A percentile compares a stretch with the other conserved stretches of the same genome.
Conservation (phyloP, 2,329 filamentous ascomycete species). For the Hypoxylon sp. region DNA sequence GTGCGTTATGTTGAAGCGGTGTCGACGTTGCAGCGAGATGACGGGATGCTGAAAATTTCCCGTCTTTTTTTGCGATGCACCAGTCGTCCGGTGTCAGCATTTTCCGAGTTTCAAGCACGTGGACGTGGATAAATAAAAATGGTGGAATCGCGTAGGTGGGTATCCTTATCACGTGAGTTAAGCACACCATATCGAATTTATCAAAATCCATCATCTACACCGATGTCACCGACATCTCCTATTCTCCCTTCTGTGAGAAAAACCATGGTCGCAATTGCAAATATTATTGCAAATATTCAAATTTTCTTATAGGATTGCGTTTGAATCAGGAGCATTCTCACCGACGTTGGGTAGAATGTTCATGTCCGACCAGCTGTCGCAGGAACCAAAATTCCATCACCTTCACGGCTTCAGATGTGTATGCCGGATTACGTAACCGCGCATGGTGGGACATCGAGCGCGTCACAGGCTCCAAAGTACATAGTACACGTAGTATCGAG, state of each 20-base stretch:
- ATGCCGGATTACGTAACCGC: not conserved
- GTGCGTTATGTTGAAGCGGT: constrained; percentile 4
- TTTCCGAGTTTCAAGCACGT: constrained; percentile 6
- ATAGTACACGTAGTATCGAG: constrained; percentile 16
- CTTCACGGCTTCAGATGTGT: not conserved
- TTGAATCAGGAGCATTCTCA: not conserved
- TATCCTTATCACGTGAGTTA: constrained; percentile 13
- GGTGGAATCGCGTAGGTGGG: not conserved
- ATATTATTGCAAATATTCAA: not conserved
- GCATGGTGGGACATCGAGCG: constrained; percentile 2
- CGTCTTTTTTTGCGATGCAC: constrained; percentile 1
- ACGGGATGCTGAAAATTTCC: constrained; percentile 15
- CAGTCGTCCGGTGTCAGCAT: constrained; percentile 17
- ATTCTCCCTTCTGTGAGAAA: not conserved
- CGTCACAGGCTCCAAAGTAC: constrained; percentile 12
- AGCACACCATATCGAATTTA: not conserved
- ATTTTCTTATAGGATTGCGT: not conserved
- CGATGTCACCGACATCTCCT: not conserved
- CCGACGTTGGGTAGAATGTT: not conserved
- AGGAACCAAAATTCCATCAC: not conserved
- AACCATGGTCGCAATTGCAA: not conserved
- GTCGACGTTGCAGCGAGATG: constrained; percentile 19
- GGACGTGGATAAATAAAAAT: not conserved
- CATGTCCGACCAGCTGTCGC: constrained; percentile 6
- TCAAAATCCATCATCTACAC: not conserved